phyloP scores from a whole-genome alignment of 2,329 filamentous ascomycete genomes.

The Knufia fluminis region DNA sequence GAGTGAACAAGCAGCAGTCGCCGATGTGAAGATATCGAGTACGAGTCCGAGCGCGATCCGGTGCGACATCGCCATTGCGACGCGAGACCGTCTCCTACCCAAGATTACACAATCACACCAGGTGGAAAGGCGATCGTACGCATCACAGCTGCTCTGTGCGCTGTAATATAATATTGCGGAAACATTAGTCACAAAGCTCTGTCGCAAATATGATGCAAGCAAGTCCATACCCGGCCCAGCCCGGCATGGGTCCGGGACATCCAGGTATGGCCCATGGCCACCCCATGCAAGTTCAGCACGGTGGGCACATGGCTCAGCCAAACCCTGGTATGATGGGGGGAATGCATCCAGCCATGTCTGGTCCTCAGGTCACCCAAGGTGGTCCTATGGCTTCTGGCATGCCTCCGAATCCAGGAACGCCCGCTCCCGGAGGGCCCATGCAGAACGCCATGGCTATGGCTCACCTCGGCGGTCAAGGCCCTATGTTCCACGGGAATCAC shows the following conservation, averaged over 20 bases:
- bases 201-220: slow-evolving; percentile 46
- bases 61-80: neutral
- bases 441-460: slow-evolving; percentile 50
- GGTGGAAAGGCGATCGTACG: neutral
- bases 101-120: neutral
- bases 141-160: neutral
- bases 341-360: slow-evolving; percentile 54
- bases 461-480: slow-evolving; percentile 49
- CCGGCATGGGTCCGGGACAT: slow-evolving; percentile 45
- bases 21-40: neutral
- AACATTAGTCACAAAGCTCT: neutral
- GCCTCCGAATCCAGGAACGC: slow-evolving; percentile 48
- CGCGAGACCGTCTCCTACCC: neutral
- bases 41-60: neutral
- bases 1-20: neutral
- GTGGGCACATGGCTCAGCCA: slow-evolving; percentile 40
- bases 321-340: slow-evolving; percentile 47
- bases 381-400: slow-evolving; percentile 57
- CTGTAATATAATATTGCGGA: neutral
- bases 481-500: slow-evolving; percentile 40
- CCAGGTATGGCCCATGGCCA: slow-evolving; percentile 52
- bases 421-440: slow-evolving; percentile 39
- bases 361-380: slow-evolving; percentile 51
- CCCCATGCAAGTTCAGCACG: slow-evolving; percentile 51
- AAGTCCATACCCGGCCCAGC: slow-evolving; percentile 47